Percentiles rank a stretch among this genome's conserved stretches.
phyloP scores from a whole-genome alignment of 148 eudicot genomes.

The Cornus florida region DNA sequence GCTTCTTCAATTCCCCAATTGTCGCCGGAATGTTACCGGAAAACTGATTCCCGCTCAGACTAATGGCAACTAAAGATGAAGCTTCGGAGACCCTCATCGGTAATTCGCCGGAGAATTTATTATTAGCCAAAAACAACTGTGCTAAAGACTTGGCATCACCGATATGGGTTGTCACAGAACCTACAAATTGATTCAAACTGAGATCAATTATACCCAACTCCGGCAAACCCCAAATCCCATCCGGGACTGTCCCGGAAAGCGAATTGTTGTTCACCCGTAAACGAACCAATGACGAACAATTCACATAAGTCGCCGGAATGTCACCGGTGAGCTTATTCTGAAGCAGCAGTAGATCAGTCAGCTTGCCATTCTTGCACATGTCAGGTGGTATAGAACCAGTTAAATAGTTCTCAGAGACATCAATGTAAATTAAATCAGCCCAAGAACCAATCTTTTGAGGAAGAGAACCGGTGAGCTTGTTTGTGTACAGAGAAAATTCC shows the following conservation, averaged over 20 bases:
- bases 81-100: slow-evolving; percentile 26
- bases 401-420: slow-evolving; percentile 29
- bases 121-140: slow-evolving; percentile 30
- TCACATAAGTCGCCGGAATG: slow-evolving; percentile 33
- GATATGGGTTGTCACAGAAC: slow-evolving; percentile 18
- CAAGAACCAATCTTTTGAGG: slow-evolving; percentile 38
- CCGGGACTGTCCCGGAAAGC: slow-evolving; percentile 36
- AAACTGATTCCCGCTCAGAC: slow-evolving; percentile 25
- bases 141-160: slow-evolving; percentile 34
- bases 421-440: slow-evolving; percentile 22
- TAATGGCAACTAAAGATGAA: slow-evolving; percentile 29
- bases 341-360: slow-evolving; percentile 22
- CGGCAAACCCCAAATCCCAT: slow-evolving; percentile 42
- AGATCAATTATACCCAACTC: slow-evolving; percentile 29
- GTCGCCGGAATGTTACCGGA: slow-evolving; percentile 28
- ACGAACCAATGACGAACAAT: slow-evolving; percentile 29
- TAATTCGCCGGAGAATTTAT: slow-evolving; percentile 31
- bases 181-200: slow-evolving; percentile 31
- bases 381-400: slow-evolving; percentile 37
- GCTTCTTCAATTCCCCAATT: slow-evolving; percentile 27
- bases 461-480: slow-evolving; percentile 28
- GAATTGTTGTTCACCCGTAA: slow-evolving; percentile 33
- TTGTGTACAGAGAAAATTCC: slow-evolving; percentile 29
- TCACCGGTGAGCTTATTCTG: slow-evolving; percentile 40
- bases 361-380: slow-evolving; percentile 38